Conservation (phyloP, 2,329 filamentous ascomycete genomes). For the Calonectria honghensis region DNA sequence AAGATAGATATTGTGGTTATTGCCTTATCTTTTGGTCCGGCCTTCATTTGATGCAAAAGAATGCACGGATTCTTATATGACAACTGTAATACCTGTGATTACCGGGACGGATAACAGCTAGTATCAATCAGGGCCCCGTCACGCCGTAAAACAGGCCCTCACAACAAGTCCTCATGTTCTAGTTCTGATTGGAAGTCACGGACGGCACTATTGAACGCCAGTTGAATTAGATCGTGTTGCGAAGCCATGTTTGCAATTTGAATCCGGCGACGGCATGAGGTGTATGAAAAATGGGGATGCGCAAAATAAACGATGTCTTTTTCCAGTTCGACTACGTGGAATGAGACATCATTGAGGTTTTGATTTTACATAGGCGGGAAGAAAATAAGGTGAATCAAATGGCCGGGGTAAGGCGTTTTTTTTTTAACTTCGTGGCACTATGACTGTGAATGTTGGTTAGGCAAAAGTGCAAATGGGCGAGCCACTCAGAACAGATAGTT, state of each 20-base stretch:
- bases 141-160: no score
- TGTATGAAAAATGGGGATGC: background rate
- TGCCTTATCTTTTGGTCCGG: no score
- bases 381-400: no score
- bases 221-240: background rate
- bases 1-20: no score
- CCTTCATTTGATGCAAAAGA: no score
- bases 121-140: no score
- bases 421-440: background rate
- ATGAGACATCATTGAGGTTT: background rate
- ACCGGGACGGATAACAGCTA: no score
- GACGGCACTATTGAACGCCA: conserved; percentile 29
- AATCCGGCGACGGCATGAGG: background rate
- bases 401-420: background rate
- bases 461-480: background rate
- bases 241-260: background rate
- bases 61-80: no score
- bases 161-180: conserved; percentile 40
- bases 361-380: background rate
- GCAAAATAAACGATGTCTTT: background rate
- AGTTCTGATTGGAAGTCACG: conserved; percentile 43
- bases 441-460: background rate
- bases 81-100: no score
- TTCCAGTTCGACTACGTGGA: background rate
- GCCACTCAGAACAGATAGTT: background rate